Evolutionary conservation across 2,329 filamentous ascomycete genomes (phyloP), one percentile per base, ranked within the genome.

Genomic region (Cadophora luteo-olivacea): DNA sequence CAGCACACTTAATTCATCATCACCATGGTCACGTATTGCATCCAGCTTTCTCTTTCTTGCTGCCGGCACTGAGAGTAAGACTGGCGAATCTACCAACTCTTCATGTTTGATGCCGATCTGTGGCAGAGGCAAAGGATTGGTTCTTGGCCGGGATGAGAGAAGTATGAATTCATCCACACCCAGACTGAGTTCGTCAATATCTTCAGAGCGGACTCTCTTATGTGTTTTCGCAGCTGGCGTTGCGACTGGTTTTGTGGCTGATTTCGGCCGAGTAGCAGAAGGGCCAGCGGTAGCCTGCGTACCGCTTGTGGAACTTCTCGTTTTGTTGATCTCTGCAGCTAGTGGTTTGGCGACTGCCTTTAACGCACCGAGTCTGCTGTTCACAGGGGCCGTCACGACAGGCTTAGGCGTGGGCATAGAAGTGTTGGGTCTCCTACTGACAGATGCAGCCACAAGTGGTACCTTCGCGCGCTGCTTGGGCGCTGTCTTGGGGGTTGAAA

Each of bases 151-250:
- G 3, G 76, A 73, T 14, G 70, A 72, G 5, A 75, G 51, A 7
- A 74, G 54, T 16, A 74, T 45, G 64, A 74, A 70, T 6, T 73
- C 75, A n/a, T 75, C 72, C 14, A 65, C 60, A 3, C 51, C 68
- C 24, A 76, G 64, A 64, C 74, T 76, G 11, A 77, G 68, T 61
- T 77, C 76, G 51, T 77, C 76, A n/a, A 73, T 36, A 19, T 75
- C 75, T 24, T 75, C 72, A 8, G 63, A 64, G 29, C 65, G 36
- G 52, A n/a, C 49, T 7, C 61, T 36, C 19, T n/a, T 38, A 22
- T 49, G 29, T 4, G 4, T 63, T 41, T 67, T 63, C 38, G 51
- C 38, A 8, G 65, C 48, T 32, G 48, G 33, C 22, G 48, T 62
- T 36, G 51, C 60, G 14, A 33, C 51, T 48, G 36, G 51, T 52